Conservation (phyloP, 2,329 filamentous ascomycete species). For the Paracamarosporium sp. region DNA sequence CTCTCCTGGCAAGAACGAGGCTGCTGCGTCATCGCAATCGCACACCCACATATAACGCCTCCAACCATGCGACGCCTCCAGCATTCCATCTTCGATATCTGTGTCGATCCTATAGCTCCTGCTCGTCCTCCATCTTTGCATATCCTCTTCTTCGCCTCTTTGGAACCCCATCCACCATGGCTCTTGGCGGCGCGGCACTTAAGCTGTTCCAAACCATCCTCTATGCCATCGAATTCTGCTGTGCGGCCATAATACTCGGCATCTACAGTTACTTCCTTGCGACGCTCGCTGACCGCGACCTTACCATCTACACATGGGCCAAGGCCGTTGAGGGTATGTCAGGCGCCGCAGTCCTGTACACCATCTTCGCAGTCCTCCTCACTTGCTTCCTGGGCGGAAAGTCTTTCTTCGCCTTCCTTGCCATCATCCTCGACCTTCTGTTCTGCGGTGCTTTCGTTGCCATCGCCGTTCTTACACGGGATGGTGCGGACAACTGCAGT, state of each 20-base stretch:
- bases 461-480: constrained; percentile 75
- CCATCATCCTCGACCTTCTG: constrained; percentile 76
- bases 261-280: constrained; percentile 85
- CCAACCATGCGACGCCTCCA: neutral
- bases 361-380: constrained; percentile 72
- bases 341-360: constrained; percentile 77
- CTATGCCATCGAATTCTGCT: constrained; percentile 76
- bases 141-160: constrained; percentile 1
- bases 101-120: neutral
- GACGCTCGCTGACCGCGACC: constrained; percentile 69
- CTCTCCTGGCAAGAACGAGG: constrained; percentile 8
- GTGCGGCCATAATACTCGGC: constrained; percentile 74
- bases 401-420: constrained; percentile 73
- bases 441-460: constrained; percentile 83
- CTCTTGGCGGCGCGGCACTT: constrained; percentile 66
- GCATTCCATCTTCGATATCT: neutral
- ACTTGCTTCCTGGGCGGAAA: constrained; percentile 82
- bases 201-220: constrained; percentile 74
- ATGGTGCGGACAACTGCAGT: constrained; percentile 71
- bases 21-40: constrained; percentile 13
- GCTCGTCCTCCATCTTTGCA: constrained; percentile 5
- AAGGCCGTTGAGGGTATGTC: constrained; percentile 76
- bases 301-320: constrained; percentile 68
- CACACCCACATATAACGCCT: constrained; percentile 5
- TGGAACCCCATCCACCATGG: constrained; percentile 55